A percentile compares a stretch with the other conserved stretches of the same genome.
Evolutionary conservation across 352 stramenopile genomes (phyloP).

Genomic region (Globisporangium perplexum): DNA sequence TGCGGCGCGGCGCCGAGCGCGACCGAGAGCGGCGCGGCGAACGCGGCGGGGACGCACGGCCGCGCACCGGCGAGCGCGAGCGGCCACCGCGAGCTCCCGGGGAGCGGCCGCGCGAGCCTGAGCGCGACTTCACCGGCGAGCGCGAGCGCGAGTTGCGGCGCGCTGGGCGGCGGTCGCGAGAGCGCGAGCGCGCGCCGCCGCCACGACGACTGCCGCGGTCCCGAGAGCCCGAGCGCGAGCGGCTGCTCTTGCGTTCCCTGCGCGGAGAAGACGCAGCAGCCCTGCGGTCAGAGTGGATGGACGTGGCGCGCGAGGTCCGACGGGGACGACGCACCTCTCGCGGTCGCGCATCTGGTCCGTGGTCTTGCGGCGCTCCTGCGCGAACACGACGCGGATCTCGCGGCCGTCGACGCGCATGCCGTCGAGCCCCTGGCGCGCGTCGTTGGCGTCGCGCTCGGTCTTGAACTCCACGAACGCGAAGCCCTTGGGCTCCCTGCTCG

Average conservation of each 20-base stretch:
- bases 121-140: slow-evolving; percentile 16
- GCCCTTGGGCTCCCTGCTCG: slow-evolving; percentile 85
- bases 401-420: slow-evolving; percentile 88
- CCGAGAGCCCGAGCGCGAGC: slow-evolving; percentile 32
- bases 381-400: slow-evolving; percentile 94
- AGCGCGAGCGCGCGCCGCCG: slow-evolving; percentile 31
- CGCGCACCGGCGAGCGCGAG: slow-evolving; percentile 20
- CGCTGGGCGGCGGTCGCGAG: slow-evolving; percentile 30
- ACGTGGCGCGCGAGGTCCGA: background rate
- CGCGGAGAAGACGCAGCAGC: background rate
- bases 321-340: slow-evolving; percentile 37
- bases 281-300: too few relatives aligned
- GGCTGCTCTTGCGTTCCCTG: slow-evolving; percentile 24
- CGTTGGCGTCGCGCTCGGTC: slow-evolving; percentile 86
- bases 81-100: slow-evolving; percentile 13
- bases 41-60: slow-evolving; percentile 22
- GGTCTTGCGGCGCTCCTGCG: slow-evolving; percentile 95
- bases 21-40: slow-evolving; percentile 17
- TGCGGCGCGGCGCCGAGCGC: slow-evolving; percentile 10
- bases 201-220: slow-evolving; percentile 15
- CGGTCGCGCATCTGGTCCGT: slow-evolving; percentile 93
- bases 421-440: slow-evolving; percentile 90
- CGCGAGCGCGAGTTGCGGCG: slow-evolving; percentile 46
- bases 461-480: slow-evolving; percentile 96
- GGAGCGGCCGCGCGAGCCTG: slow-evolving; percentile 8